Conservation (phyloP, 2,329 filamentous ascomycete species). For the Lanzia echinophila region DNA sequence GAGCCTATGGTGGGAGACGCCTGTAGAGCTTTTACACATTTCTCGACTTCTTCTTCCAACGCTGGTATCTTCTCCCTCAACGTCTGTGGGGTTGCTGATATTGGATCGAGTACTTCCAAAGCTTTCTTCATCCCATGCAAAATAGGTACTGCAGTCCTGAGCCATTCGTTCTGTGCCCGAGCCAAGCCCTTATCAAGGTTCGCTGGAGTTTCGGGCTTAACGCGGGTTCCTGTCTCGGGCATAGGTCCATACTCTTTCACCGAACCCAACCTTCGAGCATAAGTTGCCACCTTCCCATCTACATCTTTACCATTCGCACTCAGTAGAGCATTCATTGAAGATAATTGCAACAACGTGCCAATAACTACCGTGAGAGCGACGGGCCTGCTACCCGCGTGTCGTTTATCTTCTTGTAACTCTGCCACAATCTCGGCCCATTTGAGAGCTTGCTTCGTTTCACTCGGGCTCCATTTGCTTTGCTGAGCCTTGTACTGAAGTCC, state of each 20-base stretch:
- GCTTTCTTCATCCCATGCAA: slow-evolving; percentile 35
- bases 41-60: not conserved
- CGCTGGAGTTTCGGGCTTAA: too few relatives aligned
- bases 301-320: slow-evolving; percentile 34
- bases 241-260: not conserved
- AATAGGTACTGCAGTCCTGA: slow-evolving; percentile 33
- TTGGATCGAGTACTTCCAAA: slow-evolving; percentile 24
- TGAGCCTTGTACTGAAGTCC: slow-evolving; percentile 21
- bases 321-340: slow-evolving; percentile 36
- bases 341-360: slow-evolving; percentile 38
- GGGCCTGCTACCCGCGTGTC: slow-evolving; percentile 15
- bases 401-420: slow-evolving; percentile 24
- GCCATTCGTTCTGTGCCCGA: slow-evolving; percentile 7
- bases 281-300: slow-evolving; percentile 34
- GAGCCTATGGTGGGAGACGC: not conserved
- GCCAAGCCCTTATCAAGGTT: not conserved
- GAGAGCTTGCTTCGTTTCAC: slow-evolving; percentile 25
- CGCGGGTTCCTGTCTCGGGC: too few relatives aligned
- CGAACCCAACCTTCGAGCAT: slow-evolving; percentile 28
- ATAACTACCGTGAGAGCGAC: slow-evolving; percentile 33
- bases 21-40: slow-evolving; percentile 4
- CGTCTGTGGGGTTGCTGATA: slow-evolving; percentile 12
- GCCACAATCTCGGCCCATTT: slow-evolving; percentile 26
- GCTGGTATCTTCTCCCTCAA: slow-evolving; percentile 6
- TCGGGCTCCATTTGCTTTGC: slow-evolving; percentile 16